These are phyloP conservation scores for Pythium volutum DNA, from an alignment of 352 stramenopile species.

Conservation along the genomic window DNA sequence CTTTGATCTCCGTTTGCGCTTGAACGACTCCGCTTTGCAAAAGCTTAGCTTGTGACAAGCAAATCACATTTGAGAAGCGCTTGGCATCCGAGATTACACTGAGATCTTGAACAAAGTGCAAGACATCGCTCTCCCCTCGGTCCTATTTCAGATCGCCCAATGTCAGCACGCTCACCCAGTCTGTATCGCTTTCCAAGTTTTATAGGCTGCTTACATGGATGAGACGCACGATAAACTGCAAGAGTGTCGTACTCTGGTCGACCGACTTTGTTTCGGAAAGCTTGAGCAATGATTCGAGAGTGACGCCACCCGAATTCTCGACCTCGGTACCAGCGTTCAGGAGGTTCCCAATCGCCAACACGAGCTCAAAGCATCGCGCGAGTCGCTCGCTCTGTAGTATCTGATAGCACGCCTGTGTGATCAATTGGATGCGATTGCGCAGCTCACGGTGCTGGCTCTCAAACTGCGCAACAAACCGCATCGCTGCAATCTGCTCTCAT, in stretches of 20 bases:
- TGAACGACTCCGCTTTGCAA: constrained; percentile 53
- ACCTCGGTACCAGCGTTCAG: constrained; percentile 73
- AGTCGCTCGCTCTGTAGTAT: constrained; percentile 68
- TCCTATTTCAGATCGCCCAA: constrained; percentile 31
- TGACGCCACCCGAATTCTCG: constrained; percentile 62
- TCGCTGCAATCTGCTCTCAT: constrained; percentile 45
- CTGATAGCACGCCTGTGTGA: constrained; percentile 62
- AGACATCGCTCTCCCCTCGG: constrained; percentile 63
- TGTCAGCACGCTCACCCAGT: not conserved
- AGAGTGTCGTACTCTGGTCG: constrained; percentile 63
- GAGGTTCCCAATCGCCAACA: constrained; percentile 72
- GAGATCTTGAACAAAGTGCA: constrained; percentile 67
- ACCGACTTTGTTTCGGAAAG: constrained; percentile 83
- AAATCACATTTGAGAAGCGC: constrained; percentile 69
- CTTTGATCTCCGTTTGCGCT: constrained; percentile 64
- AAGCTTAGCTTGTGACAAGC: constrained; percentile 45
- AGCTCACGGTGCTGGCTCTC: constrained; percentile 56
- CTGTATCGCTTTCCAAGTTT: no score
- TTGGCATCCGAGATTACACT: constrained; percentile 48
- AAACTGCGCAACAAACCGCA: constrained; percentile 71
- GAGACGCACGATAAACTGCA: constrained; percentile 78
- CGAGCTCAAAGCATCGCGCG: constrained; percentile 69
- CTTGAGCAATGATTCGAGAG: constrained; percentile 74
- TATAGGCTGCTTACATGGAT: constrained; percentile 77
- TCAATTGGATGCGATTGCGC: constrained; percentile 35